These are phyloP conservation scores for Wickerhamiella australiensis DNA, from an alignment of 805 yeast genomes.

Conservation along the genomic window DNA sequence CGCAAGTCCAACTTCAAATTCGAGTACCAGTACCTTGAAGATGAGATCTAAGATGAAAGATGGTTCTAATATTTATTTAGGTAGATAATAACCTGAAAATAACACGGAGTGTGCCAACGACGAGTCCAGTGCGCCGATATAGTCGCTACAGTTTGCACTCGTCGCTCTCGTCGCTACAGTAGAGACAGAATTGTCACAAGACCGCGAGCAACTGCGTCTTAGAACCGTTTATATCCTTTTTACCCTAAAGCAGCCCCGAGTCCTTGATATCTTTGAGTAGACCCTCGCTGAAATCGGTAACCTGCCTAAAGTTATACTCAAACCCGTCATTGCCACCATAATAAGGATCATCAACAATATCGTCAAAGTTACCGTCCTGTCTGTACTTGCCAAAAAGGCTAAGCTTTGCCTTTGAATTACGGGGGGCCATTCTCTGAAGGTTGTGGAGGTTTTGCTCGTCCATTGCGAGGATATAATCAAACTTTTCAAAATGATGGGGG, in stretches of 20 bases:
- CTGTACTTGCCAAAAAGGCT: slow-evolving; percentile 74
- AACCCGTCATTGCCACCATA: slow-evolving; percentile 82
- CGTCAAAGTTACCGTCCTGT: slow-evolving; percentile 37
- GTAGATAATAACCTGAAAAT: background rate
- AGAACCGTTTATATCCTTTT: background rate
- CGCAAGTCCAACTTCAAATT: slow-evolving; percentile 48
- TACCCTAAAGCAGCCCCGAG: background rate
- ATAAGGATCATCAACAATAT: slow-evolving; percentile 78
- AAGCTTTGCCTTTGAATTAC: slow-evolving; percentile 38
- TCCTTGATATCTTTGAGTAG: slow-evolving; percentile 36
- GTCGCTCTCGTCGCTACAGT: too few relatives aligned
- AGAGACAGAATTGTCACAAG: too few relatives aligned
- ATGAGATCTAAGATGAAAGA: slow-evolving; percentile 30
- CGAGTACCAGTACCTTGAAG: slow-evolving; percentile 35
- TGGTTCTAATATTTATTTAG: slow-evolving; percentile 1
- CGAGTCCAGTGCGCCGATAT: too few relatives aligned
- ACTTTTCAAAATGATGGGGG: slow-evolving; percentile 48
- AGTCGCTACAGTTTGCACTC: too few relatives aligned
- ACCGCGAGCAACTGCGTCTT: too few relatives aligned
- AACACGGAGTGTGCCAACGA: background rate
- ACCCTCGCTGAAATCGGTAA: slow-evolving; percentile 60
- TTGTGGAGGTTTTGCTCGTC: slow-evolving; percentile 35
- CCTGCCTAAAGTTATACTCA: slow-evolving; percentile 64
- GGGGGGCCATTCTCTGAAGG: slow-evolving; percentile 37
- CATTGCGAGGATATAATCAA: slow-evolving; percentile 50